Evolutionary conservation across 2,329 filamentous ascomycete species (phyloP).

Genomic region (Aspergillus alliaceus): DNA sequence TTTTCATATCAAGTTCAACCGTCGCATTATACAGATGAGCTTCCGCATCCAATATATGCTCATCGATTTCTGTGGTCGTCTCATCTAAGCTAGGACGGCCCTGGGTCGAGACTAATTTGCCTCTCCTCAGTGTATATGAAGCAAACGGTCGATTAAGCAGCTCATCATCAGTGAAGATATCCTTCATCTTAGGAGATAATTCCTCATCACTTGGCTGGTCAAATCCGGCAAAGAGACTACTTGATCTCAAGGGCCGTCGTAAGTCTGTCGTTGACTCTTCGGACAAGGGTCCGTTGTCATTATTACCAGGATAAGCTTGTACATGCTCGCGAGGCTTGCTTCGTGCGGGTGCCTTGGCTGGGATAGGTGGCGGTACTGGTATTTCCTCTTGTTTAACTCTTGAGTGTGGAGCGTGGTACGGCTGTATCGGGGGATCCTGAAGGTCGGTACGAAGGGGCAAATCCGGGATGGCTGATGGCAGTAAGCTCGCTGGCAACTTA

Average conservation of each 20-base stretch:
- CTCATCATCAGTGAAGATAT: constrained; percentile 46
- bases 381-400: constrained; percentile 30
- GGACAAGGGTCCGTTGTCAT: constrained; percentile 74
- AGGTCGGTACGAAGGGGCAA: constrained; percentile 37
- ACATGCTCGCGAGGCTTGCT: constrained; percentile 45
- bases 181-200: constrained; percentile 20
- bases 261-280: constrained; percentile 58
- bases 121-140: constrained; percentile 43
- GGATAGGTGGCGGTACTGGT: constrained; percentile 40
- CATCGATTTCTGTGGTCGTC: constrained; percentile 37
- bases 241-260: constrained; percentile 71
- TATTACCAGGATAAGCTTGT: constrained; percentile 74
- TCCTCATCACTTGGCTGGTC: constrained; percentile 64
- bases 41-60: constrained; percentile 34
- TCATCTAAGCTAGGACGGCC: constrained; percentile 33
- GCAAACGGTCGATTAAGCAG: constrained; percentile 46
- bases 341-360: constrained; percentile 20
- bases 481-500: constrained; percentile 72
- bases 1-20: constrained; percentile 6
- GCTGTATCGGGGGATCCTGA: constrained; percentile 31
- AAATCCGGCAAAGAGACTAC: constrained; percentile 84
- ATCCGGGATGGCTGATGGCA: constrained; percentile 72
- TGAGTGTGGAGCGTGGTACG: constrained; percentile 36
- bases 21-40: constrained; percentile 24
- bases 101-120: constrained; percentile 42